Evolutionary conservation across 345 rosid species (phyloP), one percentile per base, ranked within the genome.

Genomic region (Gossypium stocksii): DNA sequence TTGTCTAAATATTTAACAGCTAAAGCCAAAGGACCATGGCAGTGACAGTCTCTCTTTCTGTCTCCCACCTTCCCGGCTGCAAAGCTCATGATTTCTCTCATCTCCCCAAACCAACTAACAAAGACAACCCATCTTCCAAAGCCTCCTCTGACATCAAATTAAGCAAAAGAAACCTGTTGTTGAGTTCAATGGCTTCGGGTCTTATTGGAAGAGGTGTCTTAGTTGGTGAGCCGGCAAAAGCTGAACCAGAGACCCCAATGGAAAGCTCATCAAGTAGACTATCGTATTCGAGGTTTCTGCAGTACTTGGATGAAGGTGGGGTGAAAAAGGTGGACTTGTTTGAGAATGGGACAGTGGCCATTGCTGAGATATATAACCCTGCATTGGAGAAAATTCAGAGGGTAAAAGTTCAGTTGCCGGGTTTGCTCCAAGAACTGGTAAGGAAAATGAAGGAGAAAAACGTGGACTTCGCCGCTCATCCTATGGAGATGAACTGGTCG

Each of bases 401-500:
- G 72, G 93, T 90, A n/a, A 88, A 73, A 74, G 73, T 92, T 25
- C 90, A 83, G 80, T 81, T 92, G 63, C 93, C 89, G 3, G 95
- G 95, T 59, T 77, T 86, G 80, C 91, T 89, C 0, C 80, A 60
- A 52, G 85, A 89, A 76, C 78, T 92, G 77, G 16, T 89, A 72
- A 82, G 85, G 82, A 89, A 88, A 78, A 80, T 90, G 85, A 79
- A 87, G 77, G 93, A 83, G 75, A 90, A 86, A 76, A 77, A 82
- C 41, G 89, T 90, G 2, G 95, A 90, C 67, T 89, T 92, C 29
- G 86, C 92, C 16, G 93, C 85, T 75, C 87, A 85, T 80, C 92
- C 91, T 1, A 65, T 79, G 87, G 85, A 83, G 43, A 58, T 71
- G 51, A 87, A 86, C 65, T 78, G 83, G 90, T 80, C 83, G 78